Evolutionary conservation across 495 filamentous ascomycete species (phyloP), one percentile per base, ranked within the genome.

Genomic region (Tuber indicum): DNA sequence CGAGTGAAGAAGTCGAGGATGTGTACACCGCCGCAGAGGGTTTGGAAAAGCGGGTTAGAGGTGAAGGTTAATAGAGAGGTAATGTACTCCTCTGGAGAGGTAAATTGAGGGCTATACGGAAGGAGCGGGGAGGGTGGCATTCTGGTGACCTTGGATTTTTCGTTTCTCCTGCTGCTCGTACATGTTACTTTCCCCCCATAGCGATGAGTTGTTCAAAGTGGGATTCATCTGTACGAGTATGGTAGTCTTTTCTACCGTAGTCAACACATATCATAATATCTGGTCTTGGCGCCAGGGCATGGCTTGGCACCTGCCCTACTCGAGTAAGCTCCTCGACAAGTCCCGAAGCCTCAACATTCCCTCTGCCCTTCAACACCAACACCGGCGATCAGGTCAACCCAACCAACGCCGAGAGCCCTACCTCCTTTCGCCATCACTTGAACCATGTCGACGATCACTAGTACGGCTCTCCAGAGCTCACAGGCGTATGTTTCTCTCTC

Each of bases 1-100:
- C 89, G 88, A n/a, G 94, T 97, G 85, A 97, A 91, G 85, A 99
- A 98, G 82, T 98, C 96, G 72, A 98, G 87, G 75, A 99, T 93
- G 84, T 99, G 96, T 4, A 98, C 91, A 47, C 94, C 94, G 73
- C 96, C 96, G 83, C 94, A 97, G 72, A 98, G 87, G 69, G 91
- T 92, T 80, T 92, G 92, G 81, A 98, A 94, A n/a, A 94, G 87
- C 36, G 91, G 91, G 36, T 90, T 90, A 12, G 90, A 91, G 19
- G 89, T 88, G 83, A 98, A 97, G 72, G 87, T 77, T 32, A 98
- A 87, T 16, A 98, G 89, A 41, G 90, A 91, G 69, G 92, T 87
- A 62, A 97, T 89, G 82, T 97, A 98, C 42, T 87, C 86, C 45
- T 97, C 91, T 23, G 73, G 46, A n/a, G 81, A 75, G 2, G 85